Percentiles rank a stretch among this genome's conserved stretches.
Conservation (phyloP, 208 protist species). For the Acanthamoeba sp. region DNA sequence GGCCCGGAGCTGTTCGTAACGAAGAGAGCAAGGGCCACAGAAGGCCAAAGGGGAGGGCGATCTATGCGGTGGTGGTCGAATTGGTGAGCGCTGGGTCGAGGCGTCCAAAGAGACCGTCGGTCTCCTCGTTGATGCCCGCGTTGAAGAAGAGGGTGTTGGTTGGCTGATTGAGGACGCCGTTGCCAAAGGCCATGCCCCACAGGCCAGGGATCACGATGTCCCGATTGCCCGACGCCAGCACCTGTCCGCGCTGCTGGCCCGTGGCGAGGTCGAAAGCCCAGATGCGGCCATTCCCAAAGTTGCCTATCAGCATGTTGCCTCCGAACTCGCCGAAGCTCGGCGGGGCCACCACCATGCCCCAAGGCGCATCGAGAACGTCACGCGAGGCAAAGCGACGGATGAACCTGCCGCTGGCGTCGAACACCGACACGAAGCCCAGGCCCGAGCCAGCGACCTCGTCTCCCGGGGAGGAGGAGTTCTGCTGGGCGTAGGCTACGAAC, state of each 20-base stretch:
- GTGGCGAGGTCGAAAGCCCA: conserved; percentile 2
- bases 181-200: conserved; percentile 17
- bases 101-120: neutral
- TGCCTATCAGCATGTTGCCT: neutral
- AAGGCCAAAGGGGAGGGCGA: too few relatives aligned
- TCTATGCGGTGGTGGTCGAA: neutral
- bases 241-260: neutral
- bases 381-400: conserved; percentile 1
- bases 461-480: neutral
- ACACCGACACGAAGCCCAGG: neutral
- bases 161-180: neutral
- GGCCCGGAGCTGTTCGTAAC: too few relatives aligned
- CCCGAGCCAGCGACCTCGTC: neutral
- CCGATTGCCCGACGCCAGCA: neutral
- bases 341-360: conserved; percentile 1
- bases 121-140: conserved; percentile 7
- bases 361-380: neutral
- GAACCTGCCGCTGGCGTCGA: neutral
- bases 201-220: neutral
- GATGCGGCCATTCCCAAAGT: neutral
- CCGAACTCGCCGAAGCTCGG: conserved; percentile 8
- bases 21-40: too few relatives aligned
- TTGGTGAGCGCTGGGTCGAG: neutral
- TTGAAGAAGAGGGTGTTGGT: conserved; percentile 49
- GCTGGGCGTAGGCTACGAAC: neutral